phyloP scores from a whole-genome alignment of 202 grass and related monocot species.

The Zizania palustris region DNA sequence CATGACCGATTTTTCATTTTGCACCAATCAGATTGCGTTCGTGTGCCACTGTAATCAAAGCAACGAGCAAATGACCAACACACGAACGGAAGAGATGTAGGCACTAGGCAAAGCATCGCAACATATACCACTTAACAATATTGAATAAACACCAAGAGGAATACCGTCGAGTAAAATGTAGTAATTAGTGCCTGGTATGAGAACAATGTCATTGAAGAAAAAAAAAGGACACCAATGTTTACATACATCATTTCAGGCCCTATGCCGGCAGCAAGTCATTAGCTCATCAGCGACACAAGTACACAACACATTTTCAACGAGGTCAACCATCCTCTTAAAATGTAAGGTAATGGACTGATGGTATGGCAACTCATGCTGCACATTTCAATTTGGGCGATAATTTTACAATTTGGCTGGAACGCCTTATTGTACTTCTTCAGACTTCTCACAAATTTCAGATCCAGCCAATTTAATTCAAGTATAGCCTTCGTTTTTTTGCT shows the following conservation, averaged over 20 bases:
- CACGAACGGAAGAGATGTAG: too few species aligned
- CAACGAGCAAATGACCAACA: background rate
- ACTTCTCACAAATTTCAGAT: constrained; percentile 36
- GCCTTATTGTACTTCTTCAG: constrained; percentile 46
- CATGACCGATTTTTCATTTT: too few species aligned
- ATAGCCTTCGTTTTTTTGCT: constrained; percentile 21
- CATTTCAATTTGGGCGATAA: constrained; percentile 20
- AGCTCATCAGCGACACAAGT: background rate
- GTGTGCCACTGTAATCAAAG: background rate
- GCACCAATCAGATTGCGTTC: background rate
- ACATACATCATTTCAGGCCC: constrained; percentile 39
- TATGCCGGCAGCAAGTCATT: constrained; percentile 34
- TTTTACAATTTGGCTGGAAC: constrained; percentile 53
- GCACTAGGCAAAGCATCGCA: background rate
- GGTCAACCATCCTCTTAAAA: constrained; percentile 35
- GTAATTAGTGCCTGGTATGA: background rate
- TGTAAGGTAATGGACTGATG: constrained; percentile 33
- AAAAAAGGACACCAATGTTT: constrained; percentile 37
- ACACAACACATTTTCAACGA: constrained; percentile 20
- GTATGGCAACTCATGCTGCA: constrained; percentile 45
- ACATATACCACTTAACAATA: background rate
- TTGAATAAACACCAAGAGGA: background rate
- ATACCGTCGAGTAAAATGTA: background rate
- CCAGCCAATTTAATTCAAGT: constrained; percentile 31
- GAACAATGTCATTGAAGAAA: constrained; percentile 40